Percentiles rank a stretch among this genome's conserved stretches.
Evolutionary conservation across 192 early-diverging fungal species (phyloP).

Genomic region (Backusella westeae): DNA sequence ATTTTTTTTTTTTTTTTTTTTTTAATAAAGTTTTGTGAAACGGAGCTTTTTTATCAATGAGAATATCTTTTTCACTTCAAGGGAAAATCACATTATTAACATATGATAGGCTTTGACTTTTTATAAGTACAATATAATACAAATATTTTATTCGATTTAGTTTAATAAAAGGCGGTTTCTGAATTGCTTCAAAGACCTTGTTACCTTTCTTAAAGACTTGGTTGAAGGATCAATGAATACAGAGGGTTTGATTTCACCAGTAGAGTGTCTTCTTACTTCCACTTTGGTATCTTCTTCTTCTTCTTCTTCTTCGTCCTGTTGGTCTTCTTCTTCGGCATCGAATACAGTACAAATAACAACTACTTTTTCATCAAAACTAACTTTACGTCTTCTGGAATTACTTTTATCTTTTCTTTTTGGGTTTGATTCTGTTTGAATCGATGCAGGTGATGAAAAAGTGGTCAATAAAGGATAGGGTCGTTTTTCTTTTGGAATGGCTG

Average conservation of each 20-base stretch:
- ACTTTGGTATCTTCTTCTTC: background rate
- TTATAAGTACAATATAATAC: background rate
- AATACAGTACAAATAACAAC: slow-evolving; percentile 15
- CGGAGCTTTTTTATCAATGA: no score
- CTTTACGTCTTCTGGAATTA: background rate
- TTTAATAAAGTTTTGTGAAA: no score
- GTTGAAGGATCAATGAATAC: background rate
- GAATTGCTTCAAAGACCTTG: slow-evolving; percentile 13
- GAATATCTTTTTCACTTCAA: background rate
- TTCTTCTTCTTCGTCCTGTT: background rate
- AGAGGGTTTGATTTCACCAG: slow-evolving; percentile 11
- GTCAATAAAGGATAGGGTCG: slow-evolving; percentile 9
- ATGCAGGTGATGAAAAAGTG: slow-evolving; percentile 12
- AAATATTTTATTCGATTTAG: background rate
- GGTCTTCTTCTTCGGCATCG: slow-evolving; percentile 1
- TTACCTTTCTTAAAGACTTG: background rate
- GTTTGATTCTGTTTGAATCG: background rate
- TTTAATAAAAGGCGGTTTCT: slow-evolving; percentile 9
- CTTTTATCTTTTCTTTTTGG: background rate
- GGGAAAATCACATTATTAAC: background rate
- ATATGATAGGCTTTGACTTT: background rate
- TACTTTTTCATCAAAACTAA: slow-evolving; percentile 19
- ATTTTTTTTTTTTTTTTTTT: background rate
- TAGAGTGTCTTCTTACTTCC: slow-evolving; percentile 9
- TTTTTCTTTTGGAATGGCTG: slow-evolving; percentile 2